Evolutionary conservation across 805 yeast genomes (phyloP), one percentile per base, ranked within the genome.

Genomic region (Myxozyma kluyveri): DNA sequence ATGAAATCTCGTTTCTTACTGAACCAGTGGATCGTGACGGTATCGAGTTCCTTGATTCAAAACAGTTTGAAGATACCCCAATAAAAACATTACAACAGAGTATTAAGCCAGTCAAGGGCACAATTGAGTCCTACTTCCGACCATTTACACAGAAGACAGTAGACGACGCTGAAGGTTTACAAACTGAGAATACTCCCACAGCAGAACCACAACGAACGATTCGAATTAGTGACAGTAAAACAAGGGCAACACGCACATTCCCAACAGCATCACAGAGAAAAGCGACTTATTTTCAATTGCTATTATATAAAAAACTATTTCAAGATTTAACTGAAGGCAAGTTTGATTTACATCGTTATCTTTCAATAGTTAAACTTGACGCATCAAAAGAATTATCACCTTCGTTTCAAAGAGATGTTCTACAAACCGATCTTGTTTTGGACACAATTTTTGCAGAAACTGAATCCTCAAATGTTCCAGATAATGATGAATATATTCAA

Each of bases 221-320:
- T 17, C 46, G 57, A 4, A 46, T 58, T 4, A 29, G 52, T 1
- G 61, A 58, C 45, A 41, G 38, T 29, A 58, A 58, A 33, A 59
- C 62, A 3, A 46, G 61, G 3, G 10, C 10, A 5, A 31, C 18
- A 17, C 38, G 47, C 22, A 19, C 37, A 3, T 47, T 57, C 9
- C 57, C 57, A 9, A 17, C 24, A 14, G 48, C 45, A 19, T 45
- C 62, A 1, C 62, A 59, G 37, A 52, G 42, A 18, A 31, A 40
- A 7, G 42, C 62, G 3, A 41, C 54, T 2, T 47, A 50, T 26
- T 46, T 24, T 32, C 62, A 59, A 21, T 45, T 52, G 4, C 40
- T 56, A 40, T 9, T 59, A 5, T 59, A 59, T 43, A 36, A 33
- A 38, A 19, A 42, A 1, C 39, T 59, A 24, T 56, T 59, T 35